phyloP scores from a whole-genome alignment of 2,329 filamentous ascomycete genomes.

The Ampelomyces quisqualis region DNA sequence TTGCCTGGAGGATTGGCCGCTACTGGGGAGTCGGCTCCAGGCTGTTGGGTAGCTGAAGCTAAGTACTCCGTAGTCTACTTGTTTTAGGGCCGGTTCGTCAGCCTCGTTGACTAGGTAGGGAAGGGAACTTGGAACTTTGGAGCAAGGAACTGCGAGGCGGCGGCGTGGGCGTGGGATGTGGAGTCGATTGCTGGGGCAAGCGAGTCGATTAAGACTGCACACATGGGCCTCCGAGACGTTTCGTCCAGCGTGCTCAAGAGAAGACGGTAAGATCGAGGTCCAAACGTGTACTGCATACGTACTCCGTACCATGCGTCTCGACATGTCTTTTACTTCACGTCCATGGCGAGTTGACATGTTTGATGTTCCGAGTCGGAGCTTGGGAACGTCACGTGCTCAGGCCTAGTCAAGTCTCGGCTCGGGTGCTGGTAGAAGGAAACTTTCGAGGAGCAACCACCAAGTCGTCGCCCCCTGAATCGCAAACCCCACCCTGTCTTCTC shows the following conservation, averaged over 20 bases:
- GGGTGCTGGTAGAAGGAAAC: too few relatives aligned
- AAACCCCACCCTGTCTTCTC: conserved; percentile 14
- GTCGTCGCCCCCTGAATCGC: background rate
- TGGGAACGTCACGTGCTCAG: conserved; percentile 6
- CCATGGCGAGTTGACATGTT: too few relatives aligned
- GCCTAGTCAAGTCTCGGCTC: too few relatives aligned
- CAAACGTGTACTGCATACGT: too few relatives aligned
- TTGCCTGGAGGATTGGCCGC: conserved; percentile 8
- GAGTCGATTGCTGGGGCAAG: conserved; percentile 2
- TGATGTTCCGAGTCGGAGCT: background rate
- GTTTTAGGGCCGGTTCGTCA: conserved; percentile 14
- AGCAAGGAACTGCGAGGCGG: conserved; percentile 1
- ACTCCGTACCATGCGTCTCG: too few relatives aligned
- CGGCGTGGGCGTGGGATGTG: background rate
- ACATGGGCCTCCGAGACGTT: background rate
- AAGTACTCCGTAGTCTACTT: conserved; percentile 1
- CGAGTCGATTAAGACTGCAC: too few relatives aligned
- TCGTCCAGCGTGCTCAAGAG: too few relatives aligned
- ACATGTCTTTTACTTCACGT: too few relatives aligned
- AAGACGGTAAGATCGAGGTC: too few relatives aligned
- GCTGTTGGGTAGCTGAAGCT: conserved; percentile 3
- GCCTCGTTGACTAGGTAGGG: conserved; percentile 12
- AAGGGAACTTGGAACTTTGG: conserved; percentile 17
- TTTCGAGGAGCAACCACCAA: background rate
- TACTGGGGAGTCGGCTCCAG: conserved; percentile 6